Conservation (phyloP, 768 basidiomycete genomes). For the Strobilomyces echinocephalus region DNA sequence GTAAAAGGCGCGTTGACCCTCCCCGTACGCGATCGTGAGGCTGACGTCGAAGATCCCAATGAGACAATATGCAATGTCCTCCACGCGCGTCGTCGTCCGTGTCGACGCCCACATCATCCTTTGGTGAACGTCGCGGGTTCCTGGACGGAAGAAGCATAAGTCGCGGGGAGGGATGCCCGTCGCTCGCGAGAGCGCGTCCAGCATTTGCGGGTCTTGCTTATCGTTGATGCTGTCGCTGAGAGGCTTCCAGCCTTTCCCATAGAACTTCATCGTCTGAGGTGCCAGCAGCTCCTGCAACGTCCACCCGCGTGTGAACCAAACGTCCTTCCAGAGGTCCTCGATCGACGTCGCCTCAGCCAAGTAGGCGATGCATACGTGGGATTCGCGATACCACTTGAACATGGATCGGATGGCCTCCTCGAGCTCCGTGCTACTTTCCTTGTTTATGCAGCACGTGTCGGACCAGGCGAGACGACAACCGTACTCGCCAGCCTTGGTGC, state of each 20-base stretch:
- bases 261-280: slow-evolving; percentile 30
- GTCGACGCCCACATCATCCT: slow-evolving; percentile 34
- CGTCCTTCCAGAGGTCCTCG: slow-evolving; percentile 23
- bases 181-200: slow-evolving; percentile 23
- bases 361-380: slow-evolving; percentile 31
- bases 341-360: slow-evolving; percentile 27
- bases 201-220: slow-evolving; percentile 22
- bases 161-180: slow-evolving; percentile 26
- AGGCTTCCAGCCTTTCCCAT: slow-evolving; percentile 24
- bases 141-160: slow-evolving; percentile 21
- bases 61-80: slow-evolving; percentile 31
- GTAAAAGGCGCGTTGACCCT: slow-evolving; percentile 30
- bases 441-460: slow-evolving; percentile 8
- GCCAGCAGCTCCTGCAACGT: slow-evolving; percentile 29
- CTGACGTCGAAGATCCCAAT: slow-evolving; percentile 33
- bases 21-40: slow-evolving; percentile 33
- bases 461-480: slow-evolving; percentile 30
- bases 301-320: slow-evolving; percentile 33
- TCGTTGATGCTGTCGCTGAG: slow-evolving; percentile 25
- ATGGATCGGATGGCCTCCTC: slow-evolving; percentile 33
- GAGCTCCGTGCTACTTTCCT: slow-evolving; percentile 32
- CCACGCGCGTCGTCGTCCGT: slow-evolving; percentile 31
- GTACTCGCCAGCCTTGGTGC: slow-evolving; percentile 25
- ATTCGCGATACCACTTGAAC: slow-evolving; percentile 31
- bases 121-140: slow-evolving; percentile 22